Base-by-base conservation (phyloP, 2,329 filamentous ascomycete genomes). In the Pseudogymnoascus sp. region DNA sequence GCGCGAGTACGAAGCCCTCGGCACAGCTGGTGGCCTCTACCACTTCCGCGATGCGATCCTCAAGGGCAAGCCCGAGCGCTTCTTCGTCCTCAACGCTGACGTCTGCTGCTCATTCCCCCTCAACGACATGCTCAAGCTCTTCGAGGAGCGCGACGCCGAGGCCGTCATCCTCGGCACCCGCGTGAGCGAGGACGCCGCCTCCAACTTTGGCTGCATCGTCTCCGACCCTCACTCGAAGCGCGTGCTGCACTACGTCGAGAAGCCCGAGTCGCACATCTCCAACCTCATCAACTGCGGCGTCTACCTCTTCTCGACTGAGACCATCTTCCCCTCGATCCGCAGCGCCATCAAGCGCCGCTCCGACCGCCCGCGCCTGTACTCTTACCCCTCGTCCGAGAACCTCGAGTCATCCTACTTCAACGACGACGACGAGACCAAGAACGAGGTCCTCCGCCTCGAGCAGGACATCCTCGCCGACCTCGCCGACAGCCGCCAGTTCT, bases 261-360 rank as follows among this genome's bases (percentile, higher is more conserved):
- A 97, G 82, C 95, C 95, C 68, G 93, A 99, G 78, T 92, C 90
- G 63, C 90, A 96, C 77, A 97, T 99, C 77, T 96, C 90, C 73
- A 97, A 97, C 80, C 83, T 99, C 69, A 99, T 99, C 83, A 99
- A 97, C 82, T 97, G 95, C 77, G 95, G 95, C 71, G 93, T 99
- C 72, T 99, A 97, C 80, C 90, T 97, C 71, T 99, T 99, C 78
- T 86, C 90, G 68, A 95, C 93, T 67, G 92, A 97, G 70, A 91
- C 88, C 76, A 96, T 97, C 80, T 97, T 97, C 84, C 93, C 93
- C 67, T 90, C 91, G 69, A 97, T 99, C 76, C 88, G 88, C 74
- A 91, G 84, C 69, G 93, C 93, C 71, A 97, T 97, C 79, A 97
- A 97, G 83, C 91, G 92, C 72, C 91, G 93, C 75, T 88, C 90